phyloP scores from a whole-genome alignment of 176 grass and related monocot genomes.

The Triticum aestivum region IWGSC_CS_RefSeq_v2.1 NC_057800.1:652217189-652217688 shows the following conservation, averaged over 20 bases:
- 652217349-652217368: background rate
- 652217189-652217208: conserved; percentile 45
- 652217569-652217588: conserved; percentile 80
- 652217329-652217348: no score
- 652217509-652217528: background rate
- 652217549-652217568: background rate
- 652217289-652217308: conserved; percentile 86
- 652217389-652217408: background rate
- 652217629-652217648: conserved; percentile 20
- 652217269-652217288: conserved; percentile 74
- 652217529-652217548: background rate
- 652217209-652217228: conserved; percentile 79
- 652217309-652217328: conserved; percentile 83
- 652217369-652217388: no score
- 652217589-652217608: conserved; percentile 85
- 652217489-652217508: conserved; percentile 54
- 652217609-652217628: conserved; percentile 55
- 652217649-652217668: background rate
- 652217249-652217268: conserved; percentile 97
- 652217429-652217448: conserved; percentile 91
- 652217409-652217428: conserved; percentile 90
- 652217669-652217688: background rate
- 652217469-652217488: conserved; percentile 71
- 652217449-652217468: conserved; percentile 79
- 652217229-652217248: conserved; percentile 93